Percentiles rank a stretch among this genome's conserved stretches.
Evolutionary conservation across 2,329 filamentous ascomycete species (phyloP).

Genomic region (Colletotrichum salicis): DNA sequence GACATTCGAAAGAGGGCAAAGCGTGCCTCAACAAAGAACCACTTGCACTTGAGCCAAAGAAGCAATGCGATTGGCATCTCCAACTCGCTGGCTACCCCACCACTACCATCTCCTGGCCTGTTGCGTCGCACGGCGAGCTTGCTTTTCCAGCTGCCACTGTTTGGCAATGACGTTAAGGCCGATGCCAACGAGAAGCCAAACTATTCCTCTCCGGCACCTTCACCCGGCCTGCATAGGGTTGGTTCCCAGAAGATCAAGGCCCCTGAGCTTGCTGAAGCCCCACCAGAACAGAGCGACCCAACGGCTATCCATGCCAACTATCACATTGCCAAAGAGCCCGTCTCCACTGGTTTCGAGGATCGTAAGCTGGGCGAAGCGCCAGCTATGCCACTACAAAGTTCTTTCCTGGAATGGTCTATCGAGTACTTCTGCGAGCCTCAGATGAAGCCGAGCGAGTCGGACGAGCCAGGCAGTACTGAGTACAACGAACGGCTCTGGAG

Average conservation of each 20-base stretch:
- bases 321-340: constrained; percentile 79
- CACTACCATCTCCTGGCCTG: constrained; percentile 65
- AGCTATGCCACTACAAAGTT: constrained; percentile 80
- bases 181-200: constrained; percentile 27
- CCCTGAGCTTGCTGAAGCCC: constrained; percentile 57
- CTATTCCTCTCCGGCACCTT: constrained; percentile 38
- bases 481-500: constrained; percentile 97
- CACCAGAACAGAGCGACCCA: constrained; percentile 81
- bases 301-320: constrained; percentile 75
- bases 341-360: constrained; percentile 78
- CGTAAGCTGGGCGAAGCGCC: constrained; percentile 69
- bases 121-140: constrained; percentile 73
- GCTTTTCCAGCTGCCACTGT: constrained; percentile 67
- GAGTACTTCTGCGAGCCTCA: constrained; percentile 98
- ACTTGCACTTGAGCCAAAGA: constrained; percentile 55
- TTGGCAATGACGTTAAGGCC: constrained; percentile 58
- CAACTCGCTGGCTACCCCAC: constrained; percentile 48
- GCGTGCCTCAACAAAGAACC: constrained; percentile 57
- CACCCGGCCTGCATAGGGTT: constrained; percentile 49
- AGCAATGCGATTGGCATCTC: constrained; percentile 53
- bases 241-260: constrained; percentile 54
- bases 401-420: constrained; percentile 93
- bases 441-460: constrained; percentile 95
- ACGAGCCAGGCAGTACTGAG: constrained; percentile 94
- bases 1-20: constrained; percentile 71